Percentiles rank a stretch among this genome's conserved stretches.
Evolutionary conservation across 2,329 filamentous ascomycete species (phyloP).

Genomic region (Colletotrichum plurivorum): DNA sequence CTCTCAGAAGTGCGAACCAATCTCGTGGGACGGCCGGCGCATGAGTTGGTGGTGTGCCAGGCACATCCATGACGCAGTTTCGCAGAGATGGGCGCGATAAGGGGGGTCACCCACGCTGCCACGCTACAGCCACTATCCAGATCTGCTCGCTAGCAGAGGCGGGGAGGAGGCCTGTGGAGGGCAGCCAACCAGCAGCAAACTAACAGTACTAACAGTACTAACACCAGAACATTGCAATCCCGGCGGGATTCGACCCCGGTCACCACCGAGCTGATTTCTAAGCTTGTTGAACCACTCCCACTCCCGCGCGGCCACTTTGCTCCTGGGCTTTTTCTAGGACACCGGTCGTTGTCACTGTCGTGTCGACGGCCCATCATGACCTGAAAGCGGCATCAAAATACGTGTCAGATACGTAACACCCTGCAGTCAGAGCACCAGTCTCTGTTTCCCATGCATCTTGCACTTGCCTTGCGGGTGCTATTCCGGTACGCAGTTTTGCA

Average conservation of each 20-base stretch:
- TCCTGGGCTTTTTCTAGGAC: not conserved
- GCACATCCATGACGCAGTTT: constrained; percentile 39
- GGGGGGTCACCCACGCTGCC: constrained; percentile 13
- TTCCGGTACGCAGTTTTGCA: not conserved
- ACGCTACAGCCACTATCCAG: constrained; percentile 14
- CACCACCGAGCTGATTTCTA: constrained; percentile 23
- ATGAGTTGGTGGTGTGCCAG: constrained; percentile 31
- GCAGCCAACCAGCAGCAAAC: constrained; percentile 3
- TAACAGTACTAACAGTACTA: too few relatives aligned
- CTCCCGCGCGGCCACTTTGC: constrained; percentile 30
- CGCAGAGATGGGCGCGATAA: constrained; percentile 32
- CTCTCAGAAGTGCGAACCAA: constrained; percentile 24
- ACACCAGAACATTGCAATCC: too few relatives aligned
- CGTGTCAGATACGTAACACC: constrained; percentile 29
- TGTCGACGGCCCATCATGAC: not conserved
- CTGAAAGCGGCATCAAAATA: constrained; percentile 10
- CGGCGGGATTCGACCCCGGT: not conserved
- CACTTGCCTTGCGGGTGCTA: not conserved
- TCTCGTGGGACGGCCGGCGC: constrained; percentile 33
- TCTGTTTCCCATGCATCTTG: not conserved
- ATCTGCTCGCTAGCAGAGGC: constrained; percentile 24
- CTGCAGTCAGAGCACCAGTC: constrained; percentile 15
- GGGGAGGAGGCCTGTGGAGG: not conserved
- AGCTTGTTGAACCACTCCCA: constrained; percentile 32
- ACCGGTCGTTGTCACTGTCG: not conserved